Evolutionary conservation across 2,329 filamentous ascomycete genomes (phyloP), one percentile per base, ranked within the genome.

Genomic region (Incumbomyces lentus): DNA sequence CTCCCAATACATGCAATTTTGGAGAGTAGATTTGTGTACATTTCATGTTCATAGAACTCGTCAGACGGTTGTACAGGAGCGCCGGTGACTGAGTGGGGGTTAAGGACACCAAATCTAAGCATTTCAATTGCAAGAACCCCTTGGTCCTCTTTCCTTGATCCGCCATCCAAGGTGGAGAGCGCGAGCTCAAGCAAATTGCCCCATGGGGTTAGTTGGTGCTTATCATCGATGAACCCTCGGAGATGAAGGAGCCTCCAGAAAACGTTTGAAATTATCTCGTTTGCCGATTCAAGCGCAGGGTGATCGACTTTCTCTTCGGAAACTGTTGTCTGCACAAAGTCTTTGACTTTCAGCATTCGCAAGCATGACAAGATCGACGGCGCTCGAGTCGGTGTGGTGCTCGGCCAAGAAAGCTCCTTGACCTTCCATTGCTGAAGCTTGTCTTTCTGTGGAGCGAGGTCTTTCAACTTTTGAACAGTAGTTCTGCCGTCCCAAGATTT

Each of bases 241-340:
- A 96, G 73, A 60, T 95, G 86, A 17, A 98, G 73, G 65, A 95
- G 92, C 46, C 88, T 79, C 84, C 87, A 95, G 49, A 90, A 75
- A 6, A 82, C 78, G 57, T 95, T 86, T 14, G 87, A 69, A 18
- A 76, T 68, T 46, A 90, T 75, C 58, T 92, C 84, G 13, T 83
- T 74, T 52, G 82, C 77, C n/a, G 82, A 77, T 49, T 74, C 78
- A 17, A 57, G 41, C 31, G 52, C 49, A 32, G 55, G 53, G 22
- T 44, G 34, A 17, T 22, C 17, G 31, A 52, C 26, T 31, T 47
- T 50, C 16, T 40, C 50, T 18, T 51, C 49, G 3, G 76, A 70
- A 43, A 86, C 72, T 0, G 86, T 86, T 55, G 78, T 79, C 46
- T 79, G 71, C 2, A 78, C 77, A 59, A 93, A 90, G 1, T 82